Evolutionary conservation across 371 early-diverging fungal genomes (phyloP), one percentile per base, ranked within the genome.

Genomic region (Chytridium lagenaria): DNA sequence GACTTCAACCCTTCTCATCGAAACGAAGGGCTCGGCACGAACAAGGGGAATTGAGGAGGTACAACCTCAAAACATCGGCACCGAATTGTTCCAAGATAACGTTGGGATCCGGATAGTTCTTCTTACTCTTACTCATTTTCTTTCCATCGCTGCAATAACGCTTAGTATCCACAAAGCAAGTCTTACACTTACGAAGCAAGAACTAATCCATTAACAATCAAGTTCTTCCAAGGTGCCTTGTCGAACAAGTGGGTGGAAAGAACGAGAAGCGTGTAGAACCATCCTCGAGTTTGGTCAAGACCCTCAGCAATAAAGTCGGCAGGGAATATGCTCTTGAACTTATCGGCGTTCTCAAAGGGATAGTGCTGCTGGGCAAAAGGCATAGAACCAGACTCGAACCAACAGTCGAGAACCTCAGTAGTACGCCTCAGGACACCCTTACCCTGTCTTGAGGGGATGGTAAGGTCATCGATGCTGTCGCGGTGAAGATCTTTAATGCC

Each of bases 251-350:
- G 95, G n/a, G 98, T 97, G 49, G 98, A 97, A 67, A 99, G 89
- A 10, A 99, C 99, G 81, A 99, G 88, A 31, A 99, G 90, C 31
- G 99, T 99, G 85, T 99, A 99, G 92, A 99, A 99, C 99, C 99
- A 99, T 71, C 99, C 99, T 77, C 99, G 93, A 65, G 99, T 99
- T 88, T 99, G 99, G 83, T 99, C 99, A 59, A 99, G 86, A 77
- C 99, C 99, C 87, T 99, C 99, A 50, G 99, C 98, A 80, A 99
- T 99, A 86, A 99, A 99, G 79, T 99, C 96, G 28, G 99, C 99
- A 26, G 99, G 99, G 94, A 99, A 99, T 2, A 90, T 90, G 15
- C 79, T 73, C 77, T 92, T 84, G 77, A 99, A 95, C 79, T 88
- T 85, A 40, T 93, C 92, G 79, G 91, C 81, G 83, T 96, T 96